Base-by-base conservation (phyloP, 1,284 basidiomycete genomes). In the Chalciporus piperatoides region DNA sequence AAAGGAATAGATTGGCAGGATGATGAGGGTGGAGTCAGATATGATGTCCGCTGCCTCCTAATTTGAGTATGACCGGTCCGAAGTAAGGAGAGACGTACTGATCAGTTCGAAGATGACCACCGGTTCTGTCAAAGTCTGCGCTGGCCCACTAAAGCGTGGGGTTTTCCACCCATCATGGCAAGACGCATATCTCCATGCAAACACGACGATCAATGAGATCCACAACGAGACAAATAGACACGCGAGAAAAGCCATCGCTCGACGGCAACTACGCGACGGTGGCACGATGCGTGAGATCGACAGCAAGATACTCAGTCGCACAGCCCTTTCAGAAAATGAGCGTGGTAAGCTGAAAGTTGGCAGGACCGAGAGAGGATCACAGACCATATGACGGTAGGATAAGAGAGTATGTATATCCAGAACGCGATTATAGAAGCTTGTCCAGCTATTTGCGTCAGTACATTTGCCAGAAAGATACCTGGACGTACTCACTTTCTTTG, bases 321-420 rank as follows among this genome's bases (percentile, higher is more conserved):
- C 46, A 2, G 43, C 50, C 61, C 59, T 61, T 27, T 5, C 4
- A 32, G 36, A 41, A 21, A 27, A 35, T 17, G 33, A n/a, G 8
- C 27, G 15, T n/a, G 23, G 30, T 58, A 37, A 47, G 36, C 9
- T 25, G 24, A n/a, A 8, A 36, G 14, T 27, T 23, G n/a, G 19
- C 4, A 9, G 33, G 4, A 24, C 15, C 19, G 19, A 33, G 6
- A 28, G 19, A 41, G 14, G 19, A 44, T 11, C 19, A 54, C 60
- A 41, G 11, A 61, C 56, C 61, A 65, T 7, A 65, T 33, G 8
- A 49, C 32, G 9, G 27, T 9, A 38, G 40, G 40, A 46, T 49
- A 62, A 7, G 50, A 10, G 14, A 65, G 24, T 6, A 36, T 19
- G 24, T 62, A 52, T 44, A 58, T 30, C 59, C 57, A 64, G n/a